phyloP scores from a whole-genome alignment of 2,329 filamentous ascomycete species.

The Pseudogymnoascus sp. region DNA sequence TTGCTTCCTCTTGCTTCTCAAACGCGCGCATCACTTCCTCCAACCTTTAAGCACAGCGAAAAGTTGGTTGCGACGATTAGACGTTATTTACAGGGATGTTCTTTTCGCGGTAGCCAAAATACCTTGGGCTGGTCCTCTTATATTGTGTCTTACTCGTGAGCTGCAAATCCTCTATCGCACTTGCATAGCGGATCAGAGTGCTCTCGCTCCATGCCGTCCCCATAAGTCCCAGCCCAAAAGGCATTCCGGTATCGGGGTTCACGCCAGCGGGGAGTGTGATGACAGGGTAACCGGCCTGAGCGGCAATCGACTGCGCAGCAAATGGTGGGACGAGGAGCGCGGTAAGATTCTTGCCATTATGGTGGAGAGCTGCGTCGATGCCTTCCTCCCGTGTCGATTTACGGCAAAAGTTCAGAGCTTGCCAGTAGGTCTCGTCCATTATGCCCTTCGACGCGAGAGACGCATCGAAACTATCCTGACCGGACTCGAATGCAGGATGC shows the following conservation, averaged over 20 bases:
- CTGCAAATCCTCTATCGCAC: conserved; percentile 57
- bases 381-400: conserved; percentile 55
- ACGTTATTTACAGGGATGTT: conserved; percentile 38
- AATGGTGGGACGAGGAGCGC: conserved; percentile 64
- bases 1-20: too few species aligned
- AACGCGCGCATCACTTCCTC: too few species aligned
- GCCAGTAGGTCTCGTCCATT: conserved; percentile 59
- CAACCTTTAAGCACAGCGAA: too few species aligned
- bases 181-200: conserved; percentile 53
- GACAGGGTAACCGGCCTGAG: conserved; percentile 70
- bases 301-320: conserved; percentile 61
- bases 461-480: conserved; percentile 65
- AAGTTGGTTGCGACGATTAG: background rate
- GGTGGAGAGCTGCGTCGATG: conserved; percentile 60
- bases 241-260: conserved; percentile 49
- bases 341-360: conserved; percentile 42
- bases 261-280: conserved; percentile 62
- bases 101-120: conserved; percentile 45
- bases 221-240: conserved; percentile 54
- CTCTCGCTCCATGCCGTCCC: conserved; percentile 56
- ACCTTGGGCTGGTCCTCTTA: conserved; percentile 45
- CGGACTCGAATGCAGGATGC: conserved; percentile 43
- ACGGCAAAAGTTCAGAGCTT: conserved; percentile 58
- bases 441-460: conserved; percentile 55
- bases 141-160: conserved; percentile 37